Evolutionary conservation across 768 basidiomycete genomes (phyloP), one percentile per base, ranked within the genome.

Genomic region (Gloeopeniophorella convolvens): DNA sequence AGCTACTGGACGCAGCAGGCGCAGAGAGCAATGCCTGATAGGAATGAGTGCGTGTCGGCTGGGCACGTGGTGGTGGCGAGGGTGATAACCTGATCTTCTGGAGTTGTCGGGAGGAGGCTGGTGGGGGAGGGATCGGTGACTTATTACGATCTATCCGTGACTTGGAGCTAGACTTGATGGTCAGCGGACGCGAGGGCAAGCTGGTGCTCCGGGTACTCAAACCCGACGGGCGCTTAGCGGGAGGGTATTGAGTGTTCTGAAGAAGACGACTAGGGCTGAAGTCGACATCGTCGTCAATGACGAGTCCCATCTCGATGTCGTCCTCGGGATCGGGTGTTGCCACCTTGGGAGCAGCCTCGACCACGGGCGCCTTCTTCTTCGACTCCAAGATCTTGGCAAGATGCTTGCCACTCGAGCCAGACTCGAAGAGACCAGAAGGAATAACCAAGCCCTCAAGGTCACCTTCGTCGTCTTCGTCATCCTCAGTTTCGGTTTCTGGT

Each of bases 301-400:
- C 76, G 45, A 93, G 80, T 12, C 89, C 89, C 53, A 77, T 77
- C 66, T 93, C 89, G 55, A 91, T 90, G 64, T 90, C 86, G 53
- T 91, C 89, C 59, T 92, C 89, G 11, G 73, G 78, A 64, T 89
- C 79, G 13, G 81, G 77, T 50, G 68, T 73, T 21, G 79, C 68
- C 6, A 77, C 62, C 56, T 78, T 83, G 56, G 75, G 64, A 16
- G 68, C 68, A 20, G 76, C 74, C 16, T 79, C 77, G 39, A 72
- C 74, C 64, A 79, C 74, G 58, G 80, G 79, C 20, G 66, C 60
- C 58, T 71, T 75, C 68, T 77, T 79, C 70, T 76, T 78, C 54
- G 65, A 63, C 59, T 80, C 79, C 33, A 79, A 68, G 31, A 79
- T 70, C 60, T 70, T 73, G 58, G 71, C 68, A 2, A 77, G 67